Evolutionary conservation across 495 filamentous ascomycete species (phyloP).

Genomic region (Monascus purpureus): DNA sequence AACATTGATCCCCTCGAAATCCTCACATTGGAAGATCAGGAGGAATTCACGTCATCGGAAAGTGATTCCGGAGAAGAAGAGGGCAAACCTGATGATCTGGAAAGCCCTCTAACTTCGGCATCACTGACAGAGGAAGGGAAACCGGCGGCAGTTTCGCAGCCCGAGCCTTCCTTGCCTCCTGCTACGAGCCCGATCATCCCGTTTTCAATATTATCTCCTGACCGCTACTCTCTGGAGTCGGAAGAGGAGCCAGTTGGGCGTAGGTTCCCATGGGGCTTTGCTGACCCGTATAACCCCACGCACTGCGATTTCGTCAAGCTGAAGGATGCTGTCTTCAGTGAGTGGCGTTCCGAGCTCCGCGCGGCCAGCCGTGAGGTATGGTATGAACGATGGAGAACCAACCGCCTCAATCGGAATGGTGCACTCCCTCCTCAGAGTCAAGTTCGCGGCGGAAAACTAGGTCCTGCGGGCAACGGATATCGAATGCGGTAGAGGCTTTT

Average conservation of each 20-base stretch:
- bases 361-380: slow-evolving; percentile 85
- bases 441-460: slow-evolving; percentile 17
- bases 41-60: slow-evolving; percentile 45
- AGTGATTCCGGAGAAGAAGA: slow-evolving; percentile 49
- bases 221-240: slow-evolving; percentile 66
- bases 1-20: slow-evolving; percentile 83
- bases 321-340: slow-evolving; percentile 81
- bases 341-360: slow-evolving; percentile 84
- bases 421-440: slow-evolving; percentile 12
- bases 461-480: slow-evolving; percentile 17
- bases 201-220: slow-evolving; percentile 86
- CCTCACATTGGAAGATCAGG: slow-evolving; percentile 62
- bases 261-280: slow-evolving; percentile 92
- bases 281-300: slow-evolving; percentile 74
- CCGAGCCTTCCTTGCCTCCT: slow-evolving; percentile 11
- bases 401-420: slow-evolving; percentile 39
- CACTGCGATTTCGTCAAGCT: slow-evolving; percentile 93
- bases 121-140: slow-evolving; percentile 3
- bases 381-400: slow-evolving; percentile 94
- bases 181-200: slow-evolving; percentile 38
- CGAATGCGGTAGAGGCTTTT: slow-evolving; percentile 17
- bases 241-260: slow-evolving; percentile 48
- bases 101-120: slow-evolving; percentile 24
- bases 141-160: no score
- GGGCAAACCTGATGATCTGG: slow-evolving; percentile 25